Conservation (phyloP, 2,329 filamentous ascomycete species). For the Aspergillus hortae region DNA sequence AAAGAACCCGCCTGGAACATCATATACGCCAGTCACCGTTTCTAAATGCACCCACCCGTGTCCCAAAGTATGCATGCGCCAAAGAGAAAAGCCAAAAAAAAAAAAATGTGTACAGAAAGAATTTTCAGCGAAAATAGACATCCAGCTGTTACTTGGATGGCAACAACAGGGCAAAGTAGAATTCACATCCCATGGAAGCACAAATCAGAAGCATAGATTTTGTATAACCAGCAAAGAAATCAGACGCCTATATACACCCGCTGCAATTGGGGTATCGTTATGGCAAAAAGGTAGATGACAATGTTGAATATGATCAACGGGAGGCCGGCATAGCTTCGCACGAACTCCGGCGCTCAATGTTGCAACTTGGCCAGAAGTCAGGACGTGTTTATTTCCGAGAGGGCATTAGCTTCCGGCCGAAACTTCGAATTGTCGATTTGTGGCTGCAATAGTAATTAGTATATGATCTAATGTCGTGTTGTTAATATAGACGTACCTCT, state of each 20-base stretch:
- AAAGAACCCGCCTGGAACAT: not conserved
- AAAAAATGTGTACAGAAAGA: not conserved
- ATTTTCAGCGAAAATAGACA: not conserved
- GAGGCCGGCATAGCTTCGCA: too few relatives aligned
- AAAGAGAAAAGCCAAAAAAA: not conserved
- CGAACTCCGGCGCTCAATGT: not conserved
- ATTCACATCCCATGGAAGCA: too few relatives aligned
- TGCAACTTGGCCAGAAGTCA: not conserved
- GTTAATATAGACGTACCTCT: constrained; percentile 25
- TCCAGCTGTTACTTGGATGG: not conserved
- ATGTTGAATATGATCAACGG: not conserved
- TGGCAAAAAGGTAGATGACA: constrained; percentile 11
- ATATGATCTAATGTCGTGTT: not conserved
- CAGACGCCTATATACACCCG: constrained; percentile 25
- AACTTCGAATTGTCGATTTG: constrained; percentile 32
- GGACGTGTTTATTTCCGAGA: constrained; percentile 16
- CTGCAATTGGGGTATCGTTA: constrained; percentile 20
- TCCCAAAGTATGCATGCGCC: not conserved
- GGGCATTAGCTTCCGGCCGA: constrained; percentile 36
- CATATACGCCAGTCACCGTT: not conserved
- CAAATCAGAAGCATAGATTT: not conserved
- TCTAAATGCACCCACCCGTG: not conserved
- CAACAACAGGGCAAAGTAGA: not conserved
- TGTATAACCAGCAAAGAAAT: constrained; percentile 8
- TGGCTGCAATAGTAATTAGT: constrained; percentile 17